Evolutionary conservation across 179 eudicot species (phyloP).

Genomic region (Beta macrorhiza): DNA sequence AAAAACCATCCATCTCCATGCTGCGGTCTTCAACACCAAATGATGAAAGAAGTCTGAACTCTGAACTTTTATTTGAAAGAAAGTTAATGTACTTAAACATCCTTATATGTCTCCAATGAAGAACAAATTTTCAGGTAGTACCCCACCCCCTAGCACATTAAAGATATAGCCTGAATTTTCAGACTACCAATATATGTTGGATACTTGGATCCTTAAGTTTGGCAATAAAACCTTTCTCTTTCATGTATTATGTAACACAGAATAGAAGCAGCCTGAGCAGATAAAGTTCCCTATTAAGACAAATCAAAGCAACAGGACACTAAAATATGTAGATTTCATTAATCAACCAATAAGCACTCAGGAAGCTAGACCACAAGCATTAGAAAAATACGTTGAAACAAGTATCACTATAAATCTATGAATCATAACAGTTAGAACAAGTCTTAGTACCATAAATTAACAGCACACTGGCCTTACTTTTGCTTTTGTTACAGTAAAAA

Average conservation of each 20-base stretch:
- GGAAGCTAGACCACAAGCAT: neutral
- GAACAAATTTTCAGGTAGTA: too few relatives aligned
- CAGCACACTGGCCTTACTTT: neutral
- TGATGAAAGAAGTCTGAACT: neutral
- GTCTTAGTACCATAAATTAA: neutral
- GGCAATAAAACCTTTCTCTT: neutral
- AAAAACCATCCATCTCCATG: neutral
- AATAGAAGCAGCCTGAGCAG: neutral
- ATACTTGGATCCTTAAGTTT: neutral
- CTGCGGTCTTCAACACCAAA: neutral
- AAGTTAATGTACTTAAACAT: neutral
- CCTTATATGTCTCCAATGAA: neutral
- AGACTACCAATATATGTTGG: too few relatives aligned
- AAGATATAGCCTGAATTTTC: too few relatives aligned
- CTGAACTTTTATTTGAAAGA: neutral
- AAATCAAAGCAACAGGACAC: neutral
- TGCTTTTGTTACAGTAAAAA: neutral
- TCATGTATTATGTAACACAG: neutral
- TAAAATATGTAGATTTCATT: neutral
- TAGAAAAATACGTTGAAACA: neutral
- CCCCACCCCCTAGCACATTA: too few relatives aligned
- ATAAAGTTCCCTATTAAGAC: neutral
- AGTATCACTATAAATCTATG: neutral
- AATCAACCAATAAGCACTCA: neutral
- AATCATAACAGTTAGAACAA: neutral